These are phyloP conservation scores for Nicotiana obtusifolia DNA, from an alignment of 257 asterid genomes.

Conservation along the genomic window DNA sequence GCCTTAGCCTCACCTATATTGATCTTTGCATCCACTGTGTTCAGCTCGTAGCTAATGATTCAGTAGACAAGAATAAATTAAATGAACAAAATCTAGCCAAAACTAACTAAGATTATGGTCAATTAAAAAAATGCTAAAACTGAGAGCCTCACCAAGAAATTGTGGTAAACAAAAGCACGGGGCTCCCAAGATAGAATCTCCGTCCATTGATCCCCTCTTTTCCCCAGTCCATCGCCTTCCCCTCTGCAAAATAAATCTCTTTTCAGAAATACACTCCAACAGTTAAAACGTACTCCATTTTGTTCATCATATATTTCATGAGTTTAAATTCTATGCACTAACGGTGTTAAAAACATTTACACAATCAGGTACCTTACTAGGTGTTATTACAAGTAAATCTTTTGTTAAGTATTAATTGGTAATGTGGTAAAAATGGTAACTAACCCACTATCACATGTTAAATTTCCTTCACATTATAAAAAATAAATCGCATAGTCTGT, in stretches of 20 bases:
- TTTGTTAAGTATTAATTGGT: no score
- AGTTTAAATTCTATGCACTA: no score
- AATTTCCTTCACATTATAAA: no score
- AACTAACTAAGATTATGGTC: background rate
- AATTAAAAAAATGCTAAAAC: background rate
- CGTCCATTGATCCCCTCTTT: conserved; percentile 60
- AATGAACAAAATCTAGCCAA: background rate
- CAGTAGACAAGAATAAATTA: background rate
- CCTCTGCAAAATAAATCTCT: conserved; percentile 17
- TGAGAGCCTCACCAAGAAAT: conserved; percentile 53
- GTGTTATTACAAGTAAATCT: no score
- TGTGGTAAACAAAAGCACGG: conserved; percentile 64
- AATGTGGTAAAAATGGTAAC: no score
- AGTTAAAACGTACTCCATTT: background rate
- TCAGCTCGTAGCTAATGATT: background rate
- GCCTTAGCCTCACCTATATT: background rate
- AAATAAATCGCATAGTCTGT: no score
- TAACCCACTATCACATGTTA: no score
- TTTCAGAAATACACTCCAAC: background rate
- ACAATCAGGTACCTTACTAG: no score
- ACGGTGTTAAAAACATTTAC: no score
- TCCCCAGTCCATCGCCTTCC: conserved; percentile 50
- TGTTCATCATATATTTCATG: no score
- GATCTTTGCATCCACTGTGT: background rate
- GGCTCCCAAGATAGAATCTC: conserved; percentile 80